These are phyloP conservation scores for Suillus placidus DNA, from an alignment of 768 basidiomycete species.

Conservation along the genomic window DNA sequence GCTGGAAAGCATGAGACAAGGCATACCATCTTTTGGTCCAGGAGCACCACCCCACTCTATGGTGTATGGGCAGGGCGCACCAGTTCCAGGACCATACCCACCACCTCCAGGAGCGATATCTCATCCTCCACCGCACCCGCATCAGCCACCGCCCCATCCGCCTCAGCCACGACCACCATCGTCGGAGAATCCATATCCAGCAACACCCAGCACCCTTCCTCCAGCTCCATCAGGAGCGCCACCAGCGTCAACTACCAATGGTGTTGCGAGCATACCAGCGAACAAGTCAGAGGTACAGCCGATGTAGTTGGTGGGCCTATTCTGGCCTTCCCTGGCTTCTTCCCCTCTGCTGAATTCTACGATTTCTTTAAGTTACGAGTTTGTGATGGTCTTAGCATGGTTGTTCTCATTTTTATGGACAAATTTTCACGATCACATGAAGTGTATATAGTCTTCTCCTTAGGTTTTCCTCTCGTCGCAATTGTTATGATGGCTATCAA, in stretches of 20 bases:
- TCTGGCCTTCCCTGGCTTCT: slow-evolving; percentile 7
- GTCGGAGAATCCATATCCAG: slow-evolving; percentile 59
- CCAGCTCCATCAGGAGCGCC: slow-evolving; percentile 21
- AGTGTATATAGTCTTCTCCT: slow-evolving; percentile 31
- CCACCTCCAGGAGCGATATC: slow-evolving; percentile 49
- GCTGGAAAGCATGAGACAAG: slow-evolving; percentile 62
- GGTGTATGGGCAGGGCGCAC: slow-evolving; percentile 54
- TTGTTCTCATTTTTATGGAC: slow-evolving; percentile 29
- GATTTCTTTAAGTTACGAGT: slow-evolving; percentile 4
- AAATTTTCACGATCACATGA: slow-evolving; percentile 24
- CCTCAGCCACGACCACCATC: slow-evolving; percentile 58
- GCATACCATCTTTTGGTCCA: slow-evolving; percentile 54
- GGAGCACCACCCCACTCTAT: slow-evolving; percentile 50
- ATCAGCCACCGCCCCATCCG: slow-evolving; percentile 34
- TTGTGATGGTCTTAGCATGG: slow-evolving; percentile 16
- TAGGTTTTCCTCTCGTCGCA: slow-evolving; percentile 14
- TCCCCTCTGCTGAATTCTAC: slow-evolving; percentile 13
- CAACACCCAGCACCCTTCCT: slow-evolving; percentile 37
- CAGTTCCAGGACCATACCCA: slow-evolving; percentile 47
- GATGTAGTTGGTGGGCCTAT: slow-evolving; percentile 25
- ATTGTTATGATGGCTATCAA: slow-evolving; percentile 17
- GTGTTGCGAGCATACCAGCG: slow-evolving; percentile 39
- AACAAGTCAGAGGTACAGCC: slow-evolving; percentile 48
- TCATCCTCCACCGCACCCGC: slow-evolving; percentile 38
- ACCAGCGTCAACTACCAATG: slow-evolving; percentile 41